phyloP scores from a whole-genome alignment of 2,329 filamentous ascomycete species.

The Fusarium ambrosium region DNA sequence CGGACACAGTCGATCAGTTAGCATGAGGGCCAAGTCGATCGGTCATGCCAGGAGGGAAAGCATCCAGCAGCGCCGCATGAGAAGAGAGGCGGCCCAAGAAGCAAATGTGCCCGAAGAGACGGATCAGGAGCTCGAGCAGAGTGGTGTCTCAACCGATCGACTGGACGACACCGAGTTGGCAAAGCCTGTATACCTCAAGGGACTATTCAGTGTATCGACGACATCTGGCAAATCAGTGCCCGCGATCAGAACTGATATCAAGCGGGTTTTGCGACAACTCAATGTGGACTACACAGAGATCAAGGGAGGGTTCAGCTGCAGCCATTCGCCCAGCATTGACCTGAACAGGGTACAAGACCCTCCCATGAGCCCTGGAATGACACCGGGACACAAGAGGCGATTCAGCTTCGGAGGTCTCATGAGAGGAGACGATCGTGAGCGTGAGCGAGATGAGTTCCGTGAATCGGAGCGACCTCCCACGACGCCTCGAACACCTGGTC shows the following conservation, averaged over 20 bases:
- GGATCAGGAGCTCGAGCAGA: slow-evolving; percentile 79
- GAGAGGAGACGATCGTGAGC: slow-evolving; percentile 70
- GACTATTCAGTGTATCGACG: slow-evolving; percentile 95
- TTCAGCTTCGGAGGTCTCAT: slow-evolving; percentile 85
- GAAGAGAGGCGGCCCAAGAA: slow-evolving; percentile 78
- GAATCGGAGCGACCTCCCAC: slow-evolving; percentile 64
- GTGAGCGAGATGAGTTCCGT: slow-evolving; percentile 79
- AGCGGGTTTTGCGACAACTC: slow-evolving; percentile 87
- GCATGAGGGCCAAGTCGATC: slow-evolving; percentile 85
- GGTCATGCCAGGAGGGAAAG: slow-evolving; percentile 92
- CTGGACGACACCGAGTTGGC: slow-evolving; percentile 81
- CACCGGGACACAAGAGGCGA: slow-evolving; percentile 76
- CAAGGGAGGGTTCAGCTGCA: slow-evolving; percentile 91
- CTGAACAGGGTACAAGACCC: slow-evolving; percentile 78
- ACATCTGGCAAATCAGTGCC: slow-evolving; percentile 92
- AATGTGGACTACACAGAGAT: slow-evolving; percentile 95
- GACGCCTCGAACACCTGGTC: slow-evolving; percentile 60
- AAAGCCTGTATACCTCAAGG: slow-evolving; percentile 96
- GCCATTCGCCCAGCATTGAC: slow-evolving; percentile 90
- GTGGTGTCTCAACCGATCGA: slow-evolving; percentile 71
- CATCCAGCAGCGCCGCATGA: slow-evolving; percentile 86
- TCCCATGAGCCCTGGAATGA: slow-evolving; percentile 69
- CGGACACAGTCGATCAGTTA: slow-evolving; percentile 69
- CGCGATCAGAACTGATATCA: slow-evolving; percentile 90
- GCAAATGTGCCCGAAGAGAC: slow-evolving; percentile 92